Base-by-base conservation (phyloP, 495 filamentous ascomycete genomes). In the Filosporella fistucella region DNA sequence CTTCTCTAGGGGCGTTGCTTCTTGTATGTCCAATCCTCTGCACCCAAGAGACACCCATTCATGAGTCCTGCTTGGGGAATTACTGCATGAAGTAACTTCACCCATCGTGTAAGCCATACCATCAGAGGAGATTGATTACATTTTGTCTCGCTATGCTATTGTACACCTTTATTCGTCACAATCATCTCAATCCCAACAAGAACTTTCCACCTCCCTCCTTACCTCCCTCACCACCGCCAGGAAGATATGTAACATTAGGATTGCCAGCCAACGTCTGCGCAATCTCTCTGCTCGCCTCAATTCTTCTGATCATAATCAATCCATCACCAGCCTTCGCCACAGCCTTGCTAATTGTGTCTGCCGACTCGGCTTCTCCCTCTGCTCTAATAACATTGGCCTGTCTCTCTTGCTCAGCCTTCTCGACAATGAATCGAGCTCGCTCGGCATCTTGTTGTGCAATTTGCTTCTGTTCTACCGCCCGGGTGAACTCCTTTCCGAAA, bases 361-460 rank as follows among this genome's bases (percentile, higher is more conserved):
- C 93, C 61, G 81, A 85, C 79, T 96, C 91, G 52, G 91, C 89
- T 65, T 99, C 93, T 63, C 93, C 93, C 78, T 98, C 93, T 20
- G 93, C 90, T 36, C 93, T 78, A 67, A 98, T 97, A 56, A 98
- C 93, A 67, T 91, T 96, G 49, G 93, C 93, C 73, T 98, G 94
- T 57, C 93, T 77, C 74, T 98, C 93, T 77, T 98, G 93, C 81
- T 98, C 93, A 51, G 93, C 94, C 62, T 89, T 88, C 82, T 98
- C 93, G 68, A 98, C 93, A 61, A 99, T 91, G 73, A 99, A 99
- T 47, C 93, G 76, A 21, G 91, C 91, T 44, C 93, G 78, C 77
- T 99, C 93, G 49, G 93, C 93, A 63, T 99, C 93, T 69, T 99
- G 93, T 72, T 99, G 93, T 21, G 93, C 93, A 67, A 99, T 99